Evolutionary conservation across 208 protist genomes (phyloP).

Genomic region (Perkinsela sp.): DNA sequence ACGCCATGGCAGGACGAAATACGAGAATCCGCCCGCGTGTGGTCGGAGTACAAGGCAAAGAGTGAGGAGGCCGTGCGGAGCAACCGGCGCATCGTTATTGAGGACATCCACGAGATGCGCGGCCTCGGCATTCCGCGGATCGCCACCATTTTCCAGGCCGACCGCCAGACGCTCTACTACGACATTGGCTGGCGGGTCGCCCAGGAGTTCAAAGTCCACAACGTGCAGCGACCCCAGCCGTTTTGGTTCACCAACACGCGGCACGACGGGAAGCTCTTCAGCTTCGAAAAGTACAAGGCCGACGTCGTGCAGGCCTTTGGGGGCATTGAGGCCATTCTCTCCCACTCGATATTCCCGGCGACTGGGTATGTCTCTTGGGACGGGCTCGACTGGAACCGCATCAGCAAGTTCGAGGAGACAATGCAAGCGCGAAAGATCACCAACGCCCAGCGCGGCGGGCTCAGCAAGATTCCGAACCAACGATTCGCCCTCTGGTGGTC

Average conservation of each 20-base stretch:
- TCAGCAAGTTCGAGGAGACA: conserved; percentile 90
- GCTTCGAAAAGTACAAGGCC: conserved; percentile 98
- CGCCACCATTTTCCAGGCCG: conserved; percentile 97
- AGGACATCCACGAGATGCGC: conserved; percentile 99
- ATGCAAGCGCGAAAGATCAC: conserved; percentile 98
- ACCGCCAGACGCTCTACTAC: conserved; percentile 95
- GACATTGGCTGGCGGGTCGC: conserved; percentile 98
- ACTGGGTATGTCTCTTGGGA: conserved; percentile 99
- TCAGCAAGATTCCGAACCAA: conserved; percentile 99
- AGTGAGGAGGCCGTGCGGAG: conserved; percentile 83
- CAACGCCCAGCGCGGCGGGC: conserved; percentile 97
- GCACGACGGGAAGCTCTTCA: conserved; percentile 99
- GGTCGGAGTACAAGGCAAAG: conserved; percentile 94
- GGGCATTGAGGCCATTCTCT: conserved; percentile 98
- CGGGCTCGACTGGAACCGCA: conserved; percentile 99
- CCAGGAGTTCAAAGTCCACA: conserved; percentile 95
- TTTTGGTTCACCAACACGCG: conserved; percentile 99
- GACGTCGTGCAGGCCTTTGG: conserved; percentile 99
- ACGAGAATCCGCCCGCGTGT: conserved; percentile 94
- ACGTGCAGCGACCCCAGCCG: conserved; percentile 87
- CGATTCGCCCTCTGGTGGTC: conserved; percentile 99
- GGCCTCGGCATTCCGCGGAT: conserved; percentile 98
- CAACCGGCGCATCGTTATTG: conserved; percentile 85
- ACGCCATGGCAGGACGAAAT: conserved; percentile 99
- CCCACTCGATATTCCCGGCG: conserved; percentile 99